Base-by-base conservation (phyloP, 2,329 filamentous ascomycete species). In the Hypoxylon sp. region DNA sequence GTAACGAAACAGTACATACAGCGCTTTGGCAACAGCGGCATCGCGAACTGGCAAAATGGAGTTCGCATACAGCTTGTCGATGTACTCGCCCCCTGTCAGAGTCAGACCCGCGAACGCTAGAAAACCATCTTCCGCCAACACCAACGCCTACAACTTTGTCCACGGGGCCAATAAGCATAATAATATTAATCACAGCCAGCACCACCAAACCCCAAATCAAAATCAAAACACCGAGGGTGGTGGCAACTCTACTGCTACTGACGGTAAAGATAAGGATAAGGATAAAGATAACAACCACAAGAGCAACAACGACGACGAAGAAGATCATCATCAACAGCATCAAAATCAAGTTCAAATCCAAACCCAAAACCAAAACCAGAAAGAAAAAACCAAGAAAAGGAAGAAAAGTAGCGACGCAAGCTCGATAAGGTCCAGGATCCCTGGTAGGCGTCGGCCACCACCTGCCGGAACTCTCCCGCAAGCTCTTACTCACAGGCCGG, bases 11-110 rank as follows among this genome's bases (percentile, higher is more conserved):
- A 35, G 60, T 68, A 65, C 68, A 63, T 61, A 47, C 10, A 35
- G 60, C 65, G 63, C 68, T 60, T 61, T 47, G 48, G 55, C 55
- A 31, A 17, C 53, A 44, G 42, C 47, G 50, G 50, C 42, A 46
- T 46, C 26, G 29, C 37, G 52, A 55, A 55, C 59, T 33, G 46
- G 39, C 50, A 72, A 70, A 63, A 73, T 73, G 71, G 71, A 73
- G 63, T 73, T 73, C 68, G 71, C 71, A 51, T 73, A 73, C 66
- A 72, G 70, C 53, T 48, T 73, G 53, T 57, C 54, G 17, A 71
- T 73, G 71, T 73, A 72, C 65, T 68, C 65, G 13, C 62, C 70
- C 70, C 71, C 71, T 73, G 71, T 70, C 56, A 62, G 63, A 64
- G 63, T 70, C 46, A 69, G 65, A 61, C 65, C 70, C 37, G 65